Percentiles rank a stretch among this genome's conserved stretches.
phyloP scores from a whole-genome alignment of 148 eudicot species.

The Hydrangea macrophylla region DNA sequence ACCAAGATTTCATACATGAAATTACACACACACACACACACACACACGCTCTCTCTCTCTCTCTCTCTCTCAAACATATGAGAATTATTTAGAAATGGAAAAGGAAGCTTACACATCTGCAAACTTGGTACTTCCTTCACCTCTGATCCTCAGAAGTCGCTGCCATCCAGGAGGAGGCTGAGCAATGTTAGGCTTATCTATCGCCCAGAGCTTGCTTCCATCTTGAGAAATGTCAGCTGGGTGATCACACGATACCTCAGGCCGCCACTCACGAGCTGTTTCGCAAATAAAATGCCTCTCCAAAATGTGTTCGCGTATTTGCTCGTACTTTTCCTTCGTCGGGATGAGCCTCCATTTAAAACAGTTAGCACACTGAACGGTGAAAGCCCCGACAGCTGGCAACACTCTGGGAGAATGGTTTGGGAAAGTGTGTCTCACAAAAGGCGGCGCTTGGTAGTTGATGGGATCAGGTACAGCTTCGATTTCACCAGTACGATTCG shows the following conservation, averaged over 20 bases:
- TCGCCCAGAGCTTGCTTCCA: slow-evolving; percentile 90
- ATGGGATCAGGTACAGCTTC: slow-evolving; percentile 35
- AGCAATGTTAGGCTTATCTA: slow-evolving; percentile 87
- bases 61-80: too few species aligned
- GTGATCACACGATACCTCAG: slow-evolving; percentile 67
- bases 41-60: too few species aligned
- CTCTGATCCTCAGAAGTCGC: slow-evolving; percentile 72
- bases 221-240: slow-evolving; percentile 75
- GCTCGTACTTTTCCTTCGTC: slow-evolving; percentile 83
- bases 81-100: background rate
- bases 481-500: slow-evolving; percentile 15
- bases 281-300: slow-evolving; percentile 73
- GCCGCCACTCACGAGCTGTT: slow-evolving; percentile 73
- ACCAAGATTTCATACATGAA: background rate
- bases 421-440: slow-evolving; percentile 5
- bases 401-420: slow-evolving; percentile 29
- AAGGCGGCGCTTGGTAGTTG: slow-evolving; percentile 21
- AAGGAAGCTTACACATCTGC: slow-evolving; percentile 83
- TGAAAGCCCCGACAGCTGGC: slow-evolving; percentile 81
- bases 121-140: slow-evolving; percentile 76
- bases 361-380: slow-evolving; percentile 86
- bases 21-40: too few species aligned
- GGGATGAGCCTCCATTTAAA: slow-evolving; percentile 96
- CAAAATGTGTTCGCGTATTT: slow-evolving; percentile 73
- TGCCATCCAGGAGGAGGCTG: slow-evolving; percentile 93